Evolutionary conservation across 2,329 filamentous ascomycete species (phyloP).

Genomic region (Daldinia eschscholtzii): DNA sequence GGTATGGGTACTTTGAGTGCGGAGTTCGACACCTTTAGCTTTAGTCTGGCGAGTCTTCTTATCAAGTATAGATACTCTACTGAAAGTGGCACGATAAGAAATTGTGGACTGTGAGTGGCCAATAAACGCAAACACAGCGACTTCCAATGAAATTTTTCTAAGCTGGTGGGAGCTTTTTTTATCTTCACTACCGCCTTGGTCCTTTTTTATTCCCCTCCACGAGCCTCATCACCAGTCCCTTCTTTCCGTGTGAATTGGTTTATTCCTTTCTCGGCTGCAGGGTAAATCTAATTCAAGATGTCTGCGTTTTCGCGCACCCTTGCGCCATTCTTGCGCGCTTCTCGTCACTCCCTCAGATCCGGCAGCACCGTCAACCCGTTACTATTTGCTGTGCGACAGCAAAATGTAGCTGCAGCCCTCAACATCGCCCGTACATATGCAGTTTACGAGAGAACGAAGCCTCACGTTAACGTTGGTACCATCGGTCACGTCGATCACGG

Average conservation of each 20-base stretch:
- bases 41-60: background rate
- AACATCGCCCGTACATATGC: conserved; percentile 76
- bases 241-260: conserved; percentile 37
- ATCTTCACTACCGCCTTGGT: conserved; percentile 21
- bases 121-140: conserved; percentile 25
- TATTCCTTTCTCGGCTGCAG: conserved; percentile 23
- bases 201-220: conserved; percentile 15
- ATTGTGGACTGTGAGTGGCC: conserved; percentile 20
- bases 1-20: conserved; percentile 20
- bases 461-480: conserved; percentile 99
- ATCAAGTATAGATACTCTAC: conserved; percentile 22
- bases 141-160: conserved; percentile 44
- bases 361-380: conserved; percentile 80
- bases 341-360: conserved; percentile 78
- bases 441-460: conserved; percentile 89
- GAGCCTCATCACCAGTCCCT: conserved; percentile 31
- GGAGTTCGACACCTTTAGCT: background rate
- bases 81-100: conserved; percentile 21
- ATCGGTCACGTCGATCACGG: conserved; percentile 99
- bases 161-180: conserved; percentile 33
- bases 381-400: conserved; percentile 74
- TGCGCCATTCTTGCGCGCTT: conserved; percentile 84
- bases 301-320: conserved; percentile 82
- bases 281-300: conserved; percentile 67
- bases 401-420: conserved; percentile 73